phyloP scores from a whole-genome alignment of 192 early-diverging fungal species.

The Jimgerdemannia lactiflua region DNA sequence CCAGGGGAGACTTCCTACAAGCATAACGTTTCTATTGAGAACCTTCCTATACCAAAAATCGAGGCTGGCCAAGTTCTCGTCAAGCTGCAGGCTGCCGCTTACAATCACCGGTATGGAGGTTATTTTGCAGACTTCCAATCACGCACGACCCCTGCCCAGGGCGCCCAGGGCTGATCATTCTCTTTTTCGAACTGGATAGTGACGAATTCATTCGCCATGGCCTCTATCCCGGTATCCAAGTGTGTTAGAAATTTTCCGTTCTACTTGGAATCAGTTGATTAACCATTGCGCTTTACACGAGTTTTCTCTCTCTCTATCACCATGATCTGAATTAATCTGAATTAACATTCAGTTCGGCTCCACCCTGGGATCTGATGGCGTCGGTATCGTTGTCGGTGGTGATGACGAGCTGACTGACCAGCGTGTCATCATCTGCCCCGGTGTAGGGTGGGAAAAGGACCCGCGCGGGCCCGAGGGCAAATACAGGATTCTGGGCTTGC shows the following conservation, averaged over 20 bases:
- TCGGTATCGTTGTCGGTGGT: slow-evolving; percentile 16
- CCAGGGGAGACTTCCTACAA: slow-evolving; percentile 7
- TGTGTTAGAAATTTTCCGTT: background rate
- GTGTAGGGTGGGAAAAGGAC: slow-evolving; percentile 13
- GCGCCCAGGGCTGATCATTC: background rate
- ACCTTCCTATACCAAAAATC: background rate
- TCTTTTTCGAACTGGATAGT: background rate
- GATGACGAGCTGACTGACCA: slow-evolving; percentile 3
- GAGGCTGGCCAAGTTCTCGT: slow-evolving; percentile 8
- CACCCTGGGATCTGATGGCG: slow-evolving; percentile 22
- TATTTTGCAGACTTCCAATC: background rate
- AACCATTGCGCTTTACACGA: background rate
- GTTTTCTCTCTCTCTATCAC: background rate
- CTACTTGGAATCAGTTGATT: background rate
- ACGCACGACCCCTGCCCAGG: background rate
- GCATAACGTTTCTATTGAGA: slow-evolving; percentile 7
- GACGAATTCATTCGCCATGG: slow-evolving; percentile 29
- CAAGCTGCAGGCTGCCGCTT: slow-evolving; percentile 14
- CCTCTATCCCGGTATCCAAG: slow-evolving; percentile 22
- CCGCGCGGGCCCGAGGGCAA: slow-evolving; percentile 19
- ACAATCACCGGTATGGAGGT: slow-evolving; percentile 16
- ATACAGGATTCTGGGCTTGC: slow-evolving; percentile 14
- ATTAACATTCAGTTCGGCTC: slow-evolving; percentile 10
- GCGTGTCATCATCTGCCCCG: slow-evolving; percentile 11
- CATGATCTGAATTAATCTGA: background rate